These are phyloP conservation scores for Blastomyces percursus DNA, from an alignment of 2,329 filamentous ascomycete genomes.

Conservation along the genomic window DNA sequence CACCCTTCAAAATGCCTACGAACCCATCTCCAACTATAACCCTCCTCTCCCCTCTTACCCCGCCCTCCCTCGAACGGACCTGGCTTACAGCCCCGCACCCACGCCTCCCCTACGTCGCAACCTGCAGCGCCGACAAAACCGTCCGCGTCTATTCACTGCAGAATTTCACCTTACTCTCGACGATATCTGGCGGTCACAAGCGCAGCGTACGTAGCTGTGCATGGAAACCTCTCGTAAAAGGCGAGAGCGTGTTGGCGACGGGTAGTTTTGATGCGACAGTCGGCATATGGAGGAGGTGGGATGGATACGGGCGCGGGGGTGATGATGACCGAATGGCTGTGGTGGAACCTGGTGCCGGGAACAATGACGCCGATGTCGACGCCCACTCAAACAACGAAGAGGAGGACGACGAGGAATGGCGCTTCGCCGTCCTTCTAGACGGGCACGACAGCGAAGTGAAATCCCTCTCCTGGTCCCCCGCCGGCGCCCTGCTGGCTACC, in stretches of 20 bases:
- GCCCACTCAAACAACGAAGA: conserved; percentile 39
- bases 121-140: conserved; percentile 72
- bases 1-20: background rate
- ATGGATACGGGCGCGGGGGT: conserved; percentile 30
- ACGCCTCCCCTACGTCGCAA: conserved; percentile 75
- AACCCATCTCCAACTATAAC: conserved; percentile 1
- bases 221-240: conserved; percentile 68
- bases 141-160: conserved; percentile 82
- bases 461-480: conserved; percentile 49
- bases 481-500: conserved; percentile 75
- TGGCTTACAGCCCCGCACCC: conserved; percentile 84
- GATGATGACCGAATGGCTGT: conserved; percentile 20
- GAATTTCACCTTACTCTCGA: conserved; percentile 66
- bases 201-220: conserved; percentile 74
- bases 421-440: conserved; percentile 82
- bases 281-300: conserved; percentile 65
- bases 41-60: conserved; percentile 42
- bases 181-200: conserved; percentile 76
- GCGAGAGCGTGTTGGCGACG: conserved; percentile 70
- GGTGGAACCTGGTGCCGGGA: conserved; percentile 14
- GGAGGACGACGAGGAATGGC: conserved; percentile 71
- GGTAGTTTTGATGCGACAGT: conserved; percentile 91
- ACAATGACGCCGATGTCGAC: conserved; percentile 13
- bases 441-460: conserved; percentile 97
- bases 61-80: conserved; percentile 51